Evolutionary conservation across 169 alveolate genomes (phyloP).

Genomic region (Plasmodium adleri): DNA sequence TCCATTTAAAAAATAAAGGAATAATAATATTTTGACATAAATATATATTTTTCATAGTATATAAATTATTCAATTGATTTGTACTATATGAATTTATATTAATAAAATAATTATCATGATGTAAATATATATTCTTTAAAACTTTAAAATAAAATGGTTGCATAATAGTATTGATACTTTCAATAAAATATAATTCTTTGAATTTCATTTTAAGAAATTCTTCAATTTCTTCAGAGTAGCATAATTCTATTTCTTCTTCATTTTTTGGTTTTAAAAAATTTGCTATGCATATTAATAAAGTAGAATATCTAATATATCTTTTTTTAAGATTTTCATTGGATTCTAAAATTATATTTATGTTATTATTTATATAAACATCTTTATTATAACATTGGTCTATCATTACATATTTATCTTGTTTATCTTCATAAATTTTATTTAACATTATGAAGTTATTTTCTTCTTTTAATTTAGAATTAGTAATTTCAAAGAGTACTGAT

Average conservation of each 20-base stretch:
- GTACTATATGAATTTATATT: conserved; percentile 36
- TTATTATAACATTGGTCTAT: not conserved
- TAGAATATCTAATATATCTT: conserved; percentile 35
- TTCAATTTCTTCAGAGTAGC: conserved; percentile 54
- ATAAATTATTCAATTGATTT: conserved; percentile 18
- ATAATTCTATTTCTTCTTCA: conserved; percentile 47
- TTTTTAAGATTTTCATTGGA: conserved; percentile 26
- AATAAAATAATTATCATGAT: conserved; percentile 32
- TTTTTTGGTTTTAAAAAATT: conserved; percentile 54
- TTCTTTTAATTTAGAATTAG: conserved; percentile 36
- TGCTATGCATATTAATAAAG: conserved; percentile 47
- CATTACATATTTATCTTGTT: not conserved
- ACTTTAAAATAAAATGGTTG: conserved; percentile 62
- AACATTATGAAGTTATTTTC: conserved; percentile 30
- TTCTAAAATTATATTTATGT: not conserved
- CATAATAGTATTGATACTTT: conserved; percentile 63
- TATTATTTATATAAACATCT: not conserved
- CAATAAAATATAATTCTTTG: conserved; percentile 35
- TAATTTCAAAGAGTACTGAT: conserved; percentile 59
- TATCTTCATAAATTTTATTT: not conserved
- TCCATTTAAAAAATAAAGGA: conserved; percentile 61
- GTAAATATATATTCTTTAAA: conserved; percentile 44
- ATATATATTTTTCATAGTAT: conserved; percentile 41
- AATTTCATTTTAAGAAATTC: conserved; percentile 27
- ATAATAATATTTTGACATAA: conserved; percentile 25